These are phyloP conservation scores for barley (Hordeum vulgare) DNA, from an alignment of 176 grass and related monocot species.

Conservation along the genomic window MorexV3_pseudomolecules_assembly NC_058520.1:81406514-81407013, in stretches of 20 bases:
- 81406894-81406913: not conserved
- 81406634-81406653: conserved; percentile 18
- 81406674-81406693: conserved; percentile 24
- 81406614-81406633: not conserved
- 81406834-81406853: not conserved
- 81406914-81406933: conserved; percentile 27
- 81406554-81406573: not conserved
- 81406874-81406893: conserved; percentile 27
- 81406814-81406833: conserved; percentile 26
- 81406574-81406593: not conserved
- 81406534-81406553: no score
- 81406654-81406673: not conserved
- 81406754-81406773: conserved; percentile 27
- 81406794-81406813: conserved; percentile 26
- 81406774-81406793: conserved; percentile 43
- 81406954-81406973: not conserved
- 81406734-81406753: not conserved
- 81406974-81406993: conserved; percentile 36
- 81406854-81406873: conserved; percentile 26
- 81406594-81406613: not conserved
- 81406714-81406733: conserved; percentile 32
- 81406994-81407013: conserved; percentile 32
- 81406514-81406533: not conserved
- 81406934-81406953: not conserved
- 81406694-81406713: conserved; percentile 35